Percentiles rank a stretch among this genome's conserved stretches.
phyloP scores from a whole-genome alignment of 345 rosid species.

The Salix purpurea region DNA sequence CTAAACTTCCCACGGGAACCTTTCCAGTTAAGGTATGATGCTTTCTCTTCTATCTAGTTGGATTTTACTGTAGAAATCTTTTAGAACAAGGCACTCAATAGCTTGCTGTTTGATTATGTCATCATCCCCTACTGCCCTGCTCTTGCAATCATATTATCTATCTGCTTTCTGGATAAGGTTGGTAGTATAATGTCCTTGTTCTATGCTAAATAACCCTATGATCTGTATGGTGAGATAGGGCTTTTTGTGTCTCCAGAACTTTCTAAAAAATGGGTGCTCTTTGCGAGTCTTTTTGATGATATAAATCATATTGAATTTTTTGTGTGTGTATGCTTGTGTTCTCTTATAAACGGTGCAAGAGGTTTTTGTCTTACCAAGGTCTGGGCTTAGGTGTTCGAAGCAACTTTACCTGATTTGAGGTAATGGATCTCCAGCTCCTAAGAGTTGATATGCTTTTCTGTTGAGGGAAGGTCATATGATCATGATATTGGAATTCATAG shows the following conservation, averaged over 20 bases:
- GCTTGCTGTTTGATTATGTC: conserved; percentile 3
- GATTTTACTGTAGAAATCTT: neutral
- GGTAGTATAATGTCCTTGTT: neutral
- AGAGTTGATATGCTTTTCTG: neutral
- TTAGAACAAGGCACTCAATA: neutral
- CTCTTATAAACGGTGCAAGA: neutral
- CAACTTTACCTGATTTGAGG: neutral
- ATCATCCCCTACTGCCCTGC: neutral
- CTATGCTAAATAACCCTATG: neutral
- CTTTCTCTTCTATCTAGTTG: conserved; percentile 2
- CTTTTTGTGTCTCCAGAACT: neutral
- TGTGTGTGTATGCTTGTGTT: neutral
- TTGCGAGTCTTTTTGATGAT: neutral
- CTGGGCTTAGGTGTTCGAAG: neutral
- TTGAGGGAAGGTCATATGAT: conserved; percentile 1
- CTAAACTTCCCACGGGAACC: conserved; percentile 88
- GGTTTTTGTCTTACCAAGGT: neutral
- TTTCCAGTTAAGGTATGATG: conserved; percentile 90
- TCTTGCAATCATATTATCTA: neutral
- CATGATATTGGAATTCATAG: neutral
- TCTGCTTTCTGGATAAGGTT: neutral
- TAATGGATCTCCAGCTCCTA: neutral
- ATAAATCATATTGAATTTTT: neutral
- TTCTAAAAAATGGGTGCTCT: neutral
- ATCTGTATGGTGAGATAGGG: neutral